Conservation (phyloP, 1,284 basidiomycete species). For the Sporisorium scitamineum region DNA sequence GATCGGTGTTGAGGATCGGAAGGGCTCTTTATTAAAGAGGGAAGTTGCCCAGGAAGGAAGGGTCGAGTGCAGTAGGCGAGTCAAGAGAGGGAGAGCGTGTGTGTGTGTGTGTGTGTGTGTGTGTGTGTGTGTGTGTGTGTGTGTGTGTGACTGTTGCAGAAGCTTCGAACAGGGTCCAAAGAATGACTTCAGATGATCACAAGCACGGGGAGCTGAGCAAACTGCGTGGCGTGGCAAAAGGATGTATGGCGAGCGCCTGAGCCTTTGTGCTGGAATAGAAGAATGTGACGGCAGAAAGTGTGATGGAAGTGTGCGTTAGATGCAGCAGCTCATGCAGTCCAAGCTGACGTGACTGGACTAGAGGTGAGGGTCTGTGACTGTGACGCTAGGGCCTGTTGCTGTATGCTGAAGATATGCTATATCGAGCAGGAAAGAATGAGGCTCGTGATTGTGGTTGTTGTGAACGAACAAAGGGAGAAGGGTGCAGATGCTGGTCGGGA, state of each 20-base stretch:
- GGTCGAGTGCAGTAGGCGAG: neutral
- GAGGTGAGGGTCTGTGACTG: slow-evolving; percentile 8
- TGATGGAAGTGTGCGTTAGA: slow-evolving; percentile 22
- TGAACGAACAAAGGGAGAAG: slow-evolving; percentile 5
- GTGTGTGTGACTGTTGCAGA: slow-evolving; percentile 11
- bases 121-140: neutral
- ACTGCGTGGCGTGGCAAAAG: slow-evolving; percentile 25
- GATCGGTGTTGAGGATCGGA: neutral
- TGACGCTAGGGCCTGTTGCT: neutral
- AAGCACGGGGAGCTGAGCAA: slow-evolving; percentile 3
- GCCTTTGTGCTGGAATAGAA: neutral
- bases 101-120: slow-evolving; percentile 11
- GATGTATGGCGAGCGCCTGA: slow-evolving; percentile 36
- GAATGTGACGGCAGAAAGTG: slow-evolving; percentile 30
- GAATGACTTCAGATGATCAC: slow-evolving; percentile 32
- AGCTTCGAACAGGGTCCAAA: neutral
- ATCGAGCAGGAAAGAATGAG: slow-evolving; percentile 1
- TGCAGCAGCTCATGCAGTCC: slow-evolving; percentile 19
- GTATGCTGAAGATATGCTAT: neutral
- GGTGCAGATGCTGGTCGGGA: slow-evolving; percentile 3
- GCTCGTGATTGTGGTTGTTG: slow-evolving; percentile 11
- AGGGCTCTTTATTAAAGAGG: slow-evolving; percentile 8
- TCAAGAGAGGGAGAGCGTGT: neutral
- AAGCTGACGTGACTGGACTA: slow-evolving; percentile 20
- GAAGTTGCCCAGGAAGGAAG: neutral